Evolutionary conservation across 495 filamentous ascomycete species (phyloP), one percentile per base, ranked within the genome.

Genomic region (Aspergillus mulundensis): DNA sequence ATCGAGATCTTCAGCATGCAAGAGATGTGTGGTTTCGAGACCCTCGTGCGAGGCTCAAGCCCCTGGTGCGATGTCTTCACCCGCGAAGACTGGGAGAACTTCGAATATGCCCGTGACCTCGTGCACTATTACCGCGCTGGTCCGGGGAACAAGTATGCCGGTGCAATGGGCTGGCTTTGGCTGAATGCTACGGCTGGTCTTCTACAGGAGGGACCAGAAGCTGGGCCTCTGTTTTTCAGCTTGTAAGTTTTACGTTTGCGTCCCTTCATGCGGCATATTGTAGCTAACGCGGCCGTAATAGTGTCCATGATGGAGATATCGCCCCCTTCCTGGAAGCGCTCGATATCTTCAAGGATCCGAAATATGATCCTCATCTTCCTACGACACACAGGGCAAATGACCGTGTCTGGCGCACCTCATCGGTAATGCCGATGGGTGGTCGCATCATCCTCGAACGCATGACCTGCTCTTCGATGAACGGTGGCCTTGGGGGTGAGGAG

Each of bases 21-120:
- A 57, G 81, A 83, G 54, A 77, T 83, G 70, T 85, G 82, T 57
- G 83, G 81, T 14, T 85, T 83, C 51, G 82, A 85, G 63, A 81
- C 69, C 0, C 73, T 74, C 7, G 77, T 76, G 0, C 70, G 80
- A 50, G 83, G 82, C 21, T 70, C 65, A 18, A 83, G 78, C 61
- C 74, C 67, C 12, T 86, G 83, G 81, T 86, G 81, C 53, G 69
- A 76, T 47, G 70, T 83, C 5, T 86, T 86, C 64, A 81, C 75
- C 1, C 70, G 72, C 41, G 61, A 76, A 7, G 83, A 85, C 42
- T 84, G 81, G 81, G 54, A 73, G 15, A 64, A 73, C 48, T 86
- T 83, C 59, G 83, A 81, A 64, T 86, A 86, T 57, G 83, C 81
- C 16, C 75, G 83, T 21, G 83, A 85, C 60, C 24, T 86, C 12